phyloP scores from a whole-genome alignment of 225 moss, liverwort and hornwort genomes.

The Thuidium tamariscinum region DNA sequence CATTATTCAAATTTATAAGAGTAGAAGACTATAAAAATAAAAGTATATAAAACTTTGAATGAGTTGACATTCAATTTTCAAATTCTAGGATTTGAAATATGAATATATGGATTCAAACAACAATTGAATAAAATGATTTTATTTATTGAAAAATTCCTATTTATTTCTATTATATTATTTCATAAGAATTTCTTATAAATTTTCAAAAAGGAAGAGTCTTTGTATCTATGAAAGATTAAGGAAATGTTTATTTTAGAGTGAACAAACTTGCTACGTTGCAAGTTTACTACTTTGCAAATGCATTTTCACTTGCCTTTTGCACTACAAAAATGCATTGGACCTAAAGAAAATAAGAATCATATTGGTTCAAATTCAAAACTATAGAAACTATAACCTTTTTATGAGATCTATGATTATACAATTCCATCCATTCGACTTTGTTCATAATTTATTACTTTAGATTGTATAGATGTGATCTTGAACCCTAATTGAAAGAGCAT shows the following conservation, averaged over 20 bases:
- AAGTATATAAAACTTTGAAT: background rate
- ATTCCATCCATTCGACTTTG: background rate
- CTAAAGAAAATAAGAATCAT: no score
- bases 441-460: no score
- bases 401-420: background rate
- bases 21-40: no score
- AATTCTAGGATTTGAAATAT: accelerated
- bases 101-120: background rate
- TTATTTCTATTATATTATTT: no score
- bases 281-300: background rate
- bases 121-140: background rate
- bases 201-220: background rate
- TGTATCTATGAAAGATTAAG: background rate
- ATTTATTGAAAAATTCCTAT: background rate
- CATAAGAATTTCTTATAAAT: background rate
- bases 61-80: background rate
- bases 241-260: no score
- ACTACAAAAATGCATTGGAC: background rate
- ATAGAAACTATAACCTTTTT: background rate
- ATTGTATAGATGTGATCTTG: no score
- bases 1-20: background rate
- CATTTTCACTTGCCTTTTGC: background rate
- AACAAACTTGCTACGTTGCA: background rate
- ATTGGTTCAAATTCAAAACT: background rate
- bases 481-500: background rate